Evolutionary conservation across 2,329 filamentous ascomycete species (phyloP).

Genomic region (Chrysoporthe cubensis): DNA sequence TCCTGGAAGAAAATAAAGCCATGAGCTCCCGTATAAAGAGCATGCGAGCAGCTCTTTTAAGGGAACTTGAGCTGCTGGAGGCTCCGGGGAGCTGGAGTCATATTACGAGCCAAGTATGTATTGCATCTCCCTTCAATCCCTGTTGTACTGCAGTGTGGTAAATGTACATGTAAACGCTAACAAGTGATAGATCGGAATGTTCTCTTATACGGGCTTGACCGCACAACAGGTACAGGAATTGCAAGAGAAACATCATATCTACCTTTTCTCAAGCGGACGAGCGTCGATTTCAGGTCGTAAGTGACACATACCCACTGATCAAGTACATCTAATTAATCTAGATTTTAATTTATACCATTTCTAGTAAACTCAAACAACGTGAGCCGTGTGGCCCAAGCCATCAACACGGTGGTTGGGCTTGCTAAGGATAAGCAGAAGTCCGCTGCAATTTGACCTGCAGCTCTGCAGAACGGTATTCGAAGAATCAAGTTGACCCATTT

Average conservation of each 20-base stretch:
- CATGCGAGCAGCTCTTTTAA: slow-evolving; percentile 36
- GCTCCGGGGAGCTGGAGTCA: slow-evolving; percentile 39
- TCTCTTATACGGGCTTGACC: slow-evolving; percentile 42
- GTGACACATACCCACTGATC: slow-evolving; percentile 12
- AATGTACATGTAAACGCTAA: neutral
- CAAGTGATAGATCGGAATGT: slow-evolving; percentile 47
- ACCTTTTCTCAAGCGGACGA: slow-evolving; percentile 40
- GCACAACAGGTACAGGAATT: slow-evolving; percentile 38
- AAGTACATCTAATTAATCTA: neutral
- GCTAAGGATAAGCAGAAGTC: neutral
- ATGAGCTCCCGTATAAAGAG: slow-evolving; percentile 40
- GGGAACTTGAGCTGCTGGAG: slow-evolving; percentile 32
- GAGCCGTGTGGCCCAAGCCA: neutral
- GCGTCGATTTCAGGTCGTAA: slow-evolving; percentile 40
- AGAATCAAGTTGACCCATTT: neutral
- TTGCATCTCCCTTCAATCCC: neutral
- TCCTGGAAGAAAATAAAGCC: slow-evolving; percentile 39
- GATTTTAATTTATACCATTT: neutral
- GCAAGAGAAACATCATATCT: slow-evolving; percentile 40
- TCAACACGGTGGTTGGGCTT: neutral
- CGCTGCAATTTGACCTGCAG: neutral
- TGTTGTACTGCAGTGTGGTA: neutral
- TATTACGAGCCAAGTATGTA: slow-evolving; percentile 29
- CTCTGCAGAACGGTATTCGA: neutral
- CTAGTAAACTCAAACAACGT: neutral